phyloP scores from a whole-genome alignment of 192 early-diverging fungal genomes.

The Diversispora epigaea region DNA sequence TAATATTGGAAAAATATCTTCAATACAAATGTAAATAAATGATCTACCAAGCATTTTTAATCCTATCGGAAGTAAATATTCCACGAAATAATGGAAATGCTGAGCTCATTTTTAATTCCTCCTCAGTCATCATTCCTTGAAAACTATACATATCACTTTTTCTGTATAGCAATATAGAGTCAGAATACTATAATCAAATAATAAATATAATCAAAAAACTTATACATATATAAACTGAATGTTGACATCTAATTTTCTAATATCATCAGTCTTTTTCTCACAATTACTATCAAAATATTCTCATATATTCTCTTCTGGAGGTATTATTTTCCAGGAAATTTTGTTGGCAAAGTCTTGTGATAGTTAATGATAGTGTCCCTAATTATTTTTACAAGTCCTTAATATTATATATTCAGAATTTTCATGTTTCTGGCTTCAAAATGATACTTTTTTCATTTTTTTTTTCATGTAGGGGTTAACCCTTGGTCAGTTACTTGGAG shows the following conservation, averaged over 20 bases:
- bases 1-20: background rate
- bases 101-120: slow-evolving; percentile 16
- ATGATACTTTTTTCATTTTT: no score
- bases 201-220: slow-evolving; percentile 23
- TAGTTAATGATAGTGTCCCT: no score
- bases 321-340: slow-evolving; percentile 18
- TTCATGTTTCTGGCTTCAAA: no score
- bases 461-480: no score
- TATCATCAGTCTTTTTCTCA: slow-evolving; percentile 10
- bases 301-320: slow-evolving; percentile 10
- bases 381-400: no score
- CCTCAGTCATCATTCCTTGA: slow-evolving; percentile 19
- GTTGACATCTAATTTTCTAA: slow-evolving; percentile 16
- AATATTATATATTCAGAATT: no score
- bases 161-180: background rate
- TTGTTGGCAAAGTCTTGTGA: slow-evolving; percentile 24
- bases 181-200: slow-evolving; percentile 6
- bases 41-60: slow-evolving; percentile 13
- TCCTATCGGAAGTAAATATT: slow-evolving; percentile 13
- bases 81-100: slow-evolving; percentile 15
- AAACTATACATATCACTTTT: slow-evolving; percentile 17
- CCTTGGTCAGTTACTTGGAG: no score
- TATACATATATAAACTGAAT: slow-evolving; percentile 25
- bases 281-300: slow-evolving; percentile 20
- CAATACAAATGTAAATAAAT: slow-evolving; percentile 3